Base-by-base conservation (phyloP, 2,329 filamentous ascomycete genomes). In the Sarocladium brachiariae region DNA sequence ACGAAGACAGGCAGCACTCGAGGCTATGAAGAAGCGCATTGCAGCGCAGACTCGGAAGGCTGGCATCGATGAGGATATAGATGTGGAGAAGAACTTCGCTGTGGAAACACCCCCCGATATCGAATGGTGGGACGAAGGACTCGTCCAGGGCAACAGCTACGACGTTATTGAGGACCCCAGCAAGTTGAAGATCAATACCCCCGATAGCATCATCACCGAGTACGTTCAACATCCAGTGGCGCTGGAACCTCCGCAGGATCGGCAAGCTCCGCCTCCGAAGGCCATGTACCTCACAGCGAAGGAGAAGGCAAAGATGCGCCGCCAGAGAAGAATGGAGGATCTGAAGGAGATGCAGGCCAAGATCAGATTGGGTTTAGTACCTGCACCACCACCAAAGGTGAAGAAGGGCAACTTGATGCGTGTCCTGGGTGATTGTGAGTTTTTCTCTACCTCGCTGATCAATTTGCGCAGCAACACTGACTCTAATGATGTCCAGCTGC, bases 381-480 rank as follows among this genome's bases (percentile, higher is more conserved):
- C 91, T 2, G 89, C 92, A 18, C 90, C 91, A 24, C 87, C 91
- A 23, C 92, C 93, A 10, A 99, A 97, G 69, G 89, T 99, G 58
- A 97, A 96, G 71, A 95, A 95, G 68, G 88, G 86, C 52, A 99
- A 99, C 66, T 80, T 99, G 63, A 99, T 99, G 93, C 86, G 91
- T 52, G 93, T 99, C 25, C 77, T 96, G 51, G 93, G 93, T 55
- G 89, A 96, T 57, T 67, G 67, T 68, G 63, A 64, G 86, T 89
- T 14, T 25, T 10, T 43, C 21, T 31, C 14, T 51, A n/a, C n/a
- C n/a, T n/a, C n/a, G n/a, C n/a, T n/a, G n/a, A n/a, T n/a, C n/a
- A n/a, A n/a, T n/a, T n/a, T n/a, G n/a, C n/a, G n/a, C n/a, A n/a
- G n/a, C n/a, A 27, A 31, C 51, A 14, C 34, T 53, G 21, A 9